Conservation (phyloP, 2,329 filamentous ascomycete genomes). For the Calonectria pteridis region DNA sequence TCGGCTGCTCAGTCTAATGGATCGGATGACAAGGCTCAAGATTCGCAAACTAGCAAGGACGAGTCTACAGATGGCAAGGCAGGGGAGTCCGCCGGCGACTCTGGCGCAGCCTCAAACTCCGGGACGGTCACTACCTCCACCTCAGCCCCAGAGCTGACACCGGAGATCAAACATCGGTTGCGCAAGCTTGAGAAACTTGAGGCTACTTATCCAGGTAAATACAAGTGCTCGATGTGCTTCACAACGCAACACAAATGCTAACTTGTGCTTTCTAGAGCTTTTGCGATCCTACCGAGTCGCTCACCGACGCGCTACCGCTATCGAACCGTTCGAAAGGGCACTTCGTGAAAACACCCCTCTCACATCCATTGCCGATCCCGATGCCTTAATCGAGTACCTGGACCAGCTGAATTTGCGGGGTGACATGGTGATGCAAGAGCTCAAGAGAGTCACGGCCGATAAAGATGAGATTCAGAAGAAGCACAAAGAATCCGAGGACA, state of each 20-base stretch:
- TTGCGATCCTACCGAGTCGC: constrained; percentile 92
- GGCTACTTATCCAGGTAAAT: constrained; percentile 82
- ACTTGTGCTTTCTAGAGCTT: constrained; percentile 66
- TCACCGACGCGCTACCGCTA: constrained; percentile 85
- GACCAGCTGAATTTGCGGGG: constrained; percentile 87
- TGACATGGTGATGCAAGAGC: constrained; percentile 93
- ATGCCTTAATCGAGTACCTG: constrained; percentile 88
- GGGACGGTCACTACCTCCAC: constrained; percentile 28
- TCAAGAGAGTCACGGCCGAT: constrained; percentile 87
- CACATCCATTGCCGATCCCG: constrained; percentile 87
- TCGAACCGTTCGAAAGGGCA: constrained; percentile 93
- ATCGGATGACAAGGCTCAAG: constrained; percentile 33
- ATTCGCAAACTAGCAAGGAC: constrained; percentile 23
- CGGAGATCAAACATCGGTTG: constrained; percentile 81
- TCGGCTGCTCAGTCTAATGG: constrained; percentile 27
- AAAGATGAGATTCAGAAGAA: constrained; percentile 85
- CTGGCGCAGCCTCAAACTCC: constrained; percentile 25
- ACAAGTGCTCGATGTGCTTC: background rate
- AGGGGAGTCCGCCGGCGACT: constrained; percentile 32
- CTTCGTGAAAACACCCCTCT: constrained; percentile 93
- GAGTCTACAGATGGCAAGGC: constrained; percentile 37
- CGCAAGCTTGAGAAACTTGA: constrained; percentile 93
- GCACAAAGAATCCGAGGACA: constrained; percentile 75
- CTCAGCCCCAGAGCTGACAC: constrained; percentile 68
- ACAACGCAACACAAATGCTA: constrained; percentile 12